A percentile compares a stretch with the other conserved stretches of the same genome.
phyloP scores from a whole-genome alignment of 305 asterid genomes.

The Andrographis paniculata region DNA sequence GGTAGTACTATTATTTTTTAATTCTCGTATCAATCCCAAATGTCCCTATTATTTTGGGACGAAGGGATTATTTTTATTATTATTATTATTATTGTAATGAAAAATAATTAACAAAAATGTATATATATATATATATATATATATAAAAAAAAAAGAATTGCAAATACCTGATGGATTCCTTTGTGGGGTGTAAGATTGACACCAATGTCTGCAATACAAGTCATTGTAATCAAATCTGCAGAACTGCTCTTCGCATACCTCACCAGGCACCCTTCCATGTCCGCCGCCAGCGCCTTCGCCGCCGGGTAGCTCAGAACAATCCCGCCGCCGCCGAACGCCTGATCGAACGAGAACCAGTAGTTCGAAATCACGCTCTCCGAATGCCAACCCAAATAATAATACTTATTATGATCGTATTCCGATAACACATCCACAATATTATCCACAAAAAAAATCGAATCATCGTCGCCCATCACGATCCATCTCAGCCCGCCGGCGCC shows the following conservation, averaged over 20 bases:
- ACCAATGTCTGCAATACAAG: constrained; percentile 65
- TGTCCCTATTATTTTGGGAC: no score
- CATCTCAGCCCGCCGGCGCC: constrained; percentile 42
- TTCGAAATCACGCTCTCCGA: constrained; percentile 53
- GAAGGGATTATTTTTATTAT: no score
- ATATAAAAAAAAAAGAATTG: neutral
- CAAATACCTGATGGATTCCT: constrained; percentile 64
- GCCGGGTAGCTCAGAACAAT: constrained; percentile 46
- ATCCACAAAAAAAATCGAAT: constrained; percentile 55
- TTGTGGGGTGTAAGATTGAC: constrained; percentile 58
- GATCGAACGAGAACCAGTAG: constrained; percentile 46
- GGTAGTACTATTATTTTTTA: no score
- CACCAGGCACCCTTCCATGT: constrained; percentile 46
- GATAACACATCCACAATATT: constrained; percentile 47
- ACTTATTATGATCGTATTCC: constrained; percentile 47
- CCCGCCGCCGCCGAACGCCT: constrained; percentile 79
- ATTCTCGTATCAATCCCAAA: no score
- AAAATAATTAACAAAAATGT: no score
- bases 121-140: no score
- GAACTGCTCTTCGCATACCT: constrained; percentile 34
- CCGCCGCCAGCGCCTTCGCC: constrained; percentile 40
- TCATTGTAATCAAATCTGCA: constrained; percentile 50
- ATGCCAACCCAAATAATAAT: constrained; percentile 51
- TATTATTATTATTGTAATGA: no score
- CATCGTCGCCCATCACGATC: constrained; percentile 79